Percentiles rank a stretch among this genome's conserved stretches.
phyloP scores from a whole-genome alignment of 208 protist genomes.

The Crithidia sp. region DNA sequence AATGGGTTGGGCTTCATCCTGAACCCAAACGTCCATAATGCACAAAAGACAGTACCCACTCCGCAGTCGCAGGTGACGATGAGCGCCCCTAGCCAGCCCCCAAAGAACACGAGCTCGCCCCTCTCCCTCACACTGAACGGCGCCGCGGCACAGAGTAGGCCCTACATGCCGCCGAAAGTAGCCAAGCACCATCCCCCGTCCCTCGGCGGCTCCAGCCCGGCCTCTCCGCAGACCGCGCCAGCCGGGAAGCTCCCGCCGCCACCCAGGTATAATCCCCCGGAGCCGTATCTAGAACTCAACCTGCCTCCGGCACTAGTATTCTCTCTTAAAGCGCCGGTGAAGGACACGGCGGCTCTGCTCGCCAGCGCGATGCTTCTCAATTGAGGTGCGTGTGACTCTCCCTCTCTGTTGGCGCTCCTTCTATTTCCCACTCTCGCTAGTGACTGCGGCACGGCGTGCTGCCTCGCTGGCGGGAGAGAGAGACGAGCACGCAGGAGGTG shows the following conservation, averaged over 20 bases:
- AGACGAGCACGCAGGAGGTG: too few relatives aligned
- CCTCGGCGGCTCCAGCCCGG: conserved; percentile 23
- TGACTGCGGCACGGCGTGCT: too few relatives aligned
- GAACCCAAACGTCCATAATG: conserved; percentile 89
- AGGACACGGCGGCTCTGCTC: conserved; percentile 56
- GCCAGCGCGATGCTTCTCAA: conserved; percentile 65
- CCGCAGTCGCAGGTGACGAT: conserved; percentile 29
- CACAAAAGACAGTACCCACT: conserved; percentile 79
- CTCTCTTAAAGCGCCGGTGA: conserved; percentile 51
- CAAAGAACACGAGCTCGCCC: conserved; percentile 33
- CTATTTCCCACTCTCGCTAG: not conserved
- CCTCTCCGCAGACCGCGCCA: conserved; percentile 30
- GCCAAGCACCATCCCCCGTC: conserved; percentile 37
- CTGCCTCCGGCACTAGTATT: conserved; percentile 85
- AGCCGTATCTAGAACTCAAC: conserved; percentile 88
- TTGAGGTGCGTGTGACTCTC: conserved; percentile 16
- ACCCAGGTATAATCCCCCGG: conserved; percentile 82
- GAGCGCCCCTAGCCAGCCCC: conserved; percentile 21
- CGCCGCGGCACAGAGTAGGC: conserved; percentile 13
- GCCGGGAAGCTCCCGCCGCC: conserved; percentile 47
- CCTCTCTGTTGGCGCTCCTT: not conserved
- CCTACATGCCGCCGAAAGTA: conserved; percentile 27
- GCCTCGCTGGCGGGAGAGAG: too few relatives aligned
- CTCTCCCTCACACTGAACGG: conserved; percentile 49
- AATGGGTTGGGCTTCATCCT: conserved; percentile 89